Conservation (phyloP, 106 monocot species). For the Posidonia australis region DNA sequence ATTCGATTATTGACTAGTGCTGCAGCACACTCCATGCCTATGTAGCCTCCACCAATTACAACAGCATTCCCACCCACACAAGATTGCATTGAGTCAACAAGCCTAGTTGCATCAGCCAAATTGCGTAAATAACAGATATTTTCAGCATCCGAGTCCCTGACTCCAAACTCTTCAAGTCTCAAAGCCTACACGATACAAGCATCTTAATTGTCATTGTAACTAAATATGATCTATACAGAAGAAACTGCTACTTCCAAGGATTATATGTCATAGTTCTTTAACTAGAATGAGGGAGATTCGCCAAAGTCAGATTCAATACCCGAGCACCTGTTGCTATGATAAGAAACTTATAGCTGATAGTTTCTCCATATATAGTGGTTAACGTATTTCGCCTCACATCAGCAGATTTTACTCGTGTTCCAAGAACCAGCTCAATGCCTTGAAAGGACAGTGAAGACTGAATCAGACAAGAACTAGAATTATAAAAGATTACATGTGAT, state of each 20-base stretch:
- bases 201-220: not conserved
- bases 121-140: constrained; percentile 88
- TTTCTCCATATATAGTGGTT: constrained; percentile 69
- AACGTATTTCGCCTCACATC: constrained; percentile 79
- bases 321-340: constrained; percentile 96
- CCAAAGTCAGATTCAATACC: constrained; percentile 40
- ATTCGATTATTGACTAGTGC: constrained; percentile 71
- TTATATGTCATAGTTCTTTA: not conserved
- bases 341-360: constrained; percentile 83
- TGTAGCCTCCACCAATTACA: constrained; percentile 96
- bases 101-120: constrained; percentile 73
- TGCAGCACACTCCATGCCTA: constrained; percentile 99
- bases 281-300: not conserved
- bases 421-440: constrained; percentile 96
- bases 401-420: constrained; percentile 70
- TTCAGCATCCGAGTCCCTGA: constrained; percentile 68
- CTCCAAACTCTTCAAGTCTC: constrained; percentile 92
- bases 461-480: not conserved
- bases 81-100: constrained; percentile 58
- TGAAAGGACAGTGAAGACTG: not conserved
- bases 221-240: not conserved
- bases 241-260: not conserved
- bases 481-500: not conserved
- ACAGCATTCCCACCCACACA: constrained; percentile 66
- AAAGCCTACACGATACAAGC: constrained; percentile 47